Percentiles rank a stretch among this genome's conserved stretches.
These are phyloP conservation scores for Mycosarcoma maydis DNA, from an alignment of 1,284 basidiomycete species.

Conservation along the genomic window DNA sequence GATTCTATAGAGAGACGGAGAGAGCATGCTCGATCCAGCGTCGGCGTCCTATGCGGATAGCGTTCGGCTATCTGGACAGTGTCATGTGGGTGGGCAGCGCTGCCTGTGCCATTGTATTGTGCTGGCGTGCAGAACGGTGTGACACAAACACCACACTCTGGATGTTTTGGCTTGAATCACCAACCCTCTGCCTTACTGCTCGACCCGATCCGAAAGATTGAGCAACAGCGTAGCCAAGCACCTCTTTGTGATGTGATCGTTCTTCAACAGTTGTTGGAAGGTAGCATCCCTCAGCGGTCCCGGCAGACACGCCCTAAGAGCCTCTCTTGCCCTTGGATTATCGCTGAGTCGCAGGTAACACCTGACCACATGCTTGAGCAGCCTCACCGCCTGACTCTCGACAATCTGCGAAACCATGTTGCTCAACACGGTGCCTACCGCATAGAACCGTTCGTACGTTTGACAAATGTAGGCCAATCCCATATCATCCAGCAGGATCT, in stretches of 20 bases:
- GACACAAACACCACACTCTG: too few relatives aligned
- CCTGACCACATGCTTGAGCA: conserved; percentile 97
- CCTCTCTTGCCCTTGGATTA: conserved; percentile 95
- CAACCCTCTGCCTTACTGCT: conserved; percentile 44
- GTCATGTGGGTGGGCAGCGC: too few relatives aligned
- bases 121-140: too few relatives aligned
- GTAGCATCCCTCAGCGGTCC: conserved; percentile 95
- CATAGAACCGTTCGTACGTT: conserved; percentile 99
- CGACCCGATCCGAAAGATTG: conserved; percentile 76
- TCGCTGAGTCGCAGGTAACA: conserved; percentile 97
- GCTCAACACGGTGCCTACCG: conserved; percentile 95
- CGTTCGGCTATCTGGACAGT: too few relatives aligned
- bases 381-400: conserved; percentile 93
- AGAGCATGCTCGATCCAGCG: too few relatives aligned
- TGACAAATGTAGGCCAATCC: conserved; percentile 99
- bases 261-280: conserved; percentile 83
- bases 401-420: conserved; percentile 88
- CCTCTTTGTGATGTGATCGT: conserved; percentile 70
- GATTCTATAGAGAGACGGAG: too few relatives aligned
- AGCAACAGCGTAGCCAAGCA: conserved; percentile 93
- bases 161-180: too few relatives aligned
- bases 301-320: conserved; percentile 93
- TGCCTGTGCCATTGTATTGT: too few relatives aligned
- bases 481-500: conserved; percentile 97
- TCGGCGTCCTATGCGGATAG: too few relatives aligned